Base-by-base conservation (phyloP, 257 asterid species). In the Primulina eburnea region DNA sequence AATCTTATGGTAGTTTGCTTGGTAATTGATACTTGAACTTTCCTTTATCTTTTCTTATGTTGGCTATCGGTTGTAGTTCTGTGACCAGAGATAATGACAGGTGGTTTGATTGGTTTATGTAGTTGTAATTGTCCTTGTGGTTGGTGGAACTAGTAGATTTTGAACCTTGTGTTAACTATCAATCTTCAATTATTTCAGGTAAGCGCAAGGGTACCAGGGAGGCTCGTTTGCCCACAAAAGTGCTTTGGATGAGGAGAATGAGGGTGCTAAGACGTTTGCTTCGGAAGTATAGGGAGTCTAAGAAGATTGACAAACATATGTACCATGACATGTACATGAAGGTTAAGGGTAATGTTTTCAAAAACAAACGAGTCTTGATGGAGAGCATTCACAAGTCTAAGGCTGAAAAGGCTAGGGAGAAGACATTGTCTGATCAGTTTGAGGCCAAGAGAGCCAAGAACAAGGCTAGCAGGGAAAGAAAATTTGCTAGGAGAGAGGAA, bases 391-490 rank as follows among this genome's bases (percentile, higher is more conserved):
- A 92, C 88, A 90, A 87, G 80, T 80, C 97, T 5, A 92, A 92
- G 95, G 97, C 97, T n/a, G 98, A 92, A 83, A 92, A 90, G 85
- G 96, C 96, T 29, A 87, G 97, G 56, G 98, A 92, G 82, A 92
- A 92, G 90, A 87, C 95, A 0, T 62, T 92, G 73, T 84, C 96
- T 9, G 98, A 92, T 67, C 98, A 92, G 81, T 92, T 90, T 56
- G 98, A 90, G 86, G 98, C 98, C 26, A 92, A 85, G 90, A 85
- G 98, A 32, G 97, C 98, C 0, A 92, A 88, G 90, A 92, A 88
- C 81, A 92, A 92, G 86, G 98, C 98, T 29, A 88, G 96, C 86
- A 80, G 98, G 78, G 98, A 92, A 73, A 87, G 98, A 7, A 92
- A 88, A 84, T 17, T 69, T 66, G 98, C 98, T 6, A 87, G 97